Conservation (phyloP, 148 eudicot species). For the Rhododendron simsii region DNA sequence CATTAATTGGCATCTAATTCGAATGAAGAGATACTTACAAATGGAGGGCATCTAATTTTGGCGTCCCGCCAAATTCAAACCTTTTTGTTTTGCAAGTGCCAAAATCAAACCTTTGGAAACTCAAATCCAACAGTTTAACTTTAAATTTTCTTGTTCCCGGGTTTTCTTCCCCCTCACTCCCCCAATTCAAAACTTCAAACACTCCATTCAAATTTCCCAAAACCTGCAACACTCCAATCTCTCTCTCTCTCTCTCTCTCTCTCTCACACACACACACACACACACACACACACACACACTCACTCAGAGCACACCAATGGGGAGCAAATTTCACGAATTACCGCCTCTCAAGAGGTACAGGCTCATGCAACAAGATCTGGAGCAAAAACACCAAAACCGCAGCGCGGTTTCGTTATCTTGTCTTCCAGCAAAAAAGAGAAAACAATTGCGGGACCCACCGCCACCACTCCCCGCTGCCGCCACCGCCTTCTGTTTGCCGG, state of each 20-base stretch:
- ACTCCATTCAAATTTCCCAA: conserved; percentile 1
- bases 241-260: conserved; percentile 8
- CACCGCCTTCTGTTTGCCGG: conserved; percentile 43
- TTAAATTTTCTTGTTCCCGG: conserved; percentile 18
- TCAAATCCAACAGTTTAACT: background rate
- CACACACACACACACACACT: background rate
- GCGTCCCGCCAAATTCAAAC: conserved; percentile 2
- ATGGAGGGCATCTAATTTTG: background rate
- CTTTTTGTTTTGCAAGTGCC: background rate
- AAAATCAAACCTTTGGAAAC: background rate
- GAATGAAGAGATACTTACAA: background rate
- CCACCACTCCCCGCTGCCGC: conserved; percentile 13
- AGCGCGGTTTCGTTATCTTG: conserved; percentile 11
- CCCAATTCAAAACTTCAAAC: background rate
- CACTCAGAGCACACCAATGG: conserved; percentile 28
- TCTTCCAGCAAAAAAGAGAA: conserved; percentile 77
- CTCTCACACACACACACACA: background rate
- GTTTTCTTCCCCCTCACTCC: background rate
- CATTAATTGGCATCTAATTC: background rate
- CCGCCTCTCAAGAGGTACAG: conserved; percentile 76
- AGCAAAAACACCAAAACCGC: conserved; percentile 23
- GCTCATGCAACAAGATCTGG: conserved; percentile 22
- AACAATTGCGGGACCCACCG: conserved; percentile 18
- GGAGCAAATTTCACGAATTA: conserved; percentile 37
- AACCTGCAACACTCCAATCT: background rate